Evolutionary conservation across 768 basidiomycete genomes (phyloP).

Genomic region (Lactarius akahatsu): DNA sequence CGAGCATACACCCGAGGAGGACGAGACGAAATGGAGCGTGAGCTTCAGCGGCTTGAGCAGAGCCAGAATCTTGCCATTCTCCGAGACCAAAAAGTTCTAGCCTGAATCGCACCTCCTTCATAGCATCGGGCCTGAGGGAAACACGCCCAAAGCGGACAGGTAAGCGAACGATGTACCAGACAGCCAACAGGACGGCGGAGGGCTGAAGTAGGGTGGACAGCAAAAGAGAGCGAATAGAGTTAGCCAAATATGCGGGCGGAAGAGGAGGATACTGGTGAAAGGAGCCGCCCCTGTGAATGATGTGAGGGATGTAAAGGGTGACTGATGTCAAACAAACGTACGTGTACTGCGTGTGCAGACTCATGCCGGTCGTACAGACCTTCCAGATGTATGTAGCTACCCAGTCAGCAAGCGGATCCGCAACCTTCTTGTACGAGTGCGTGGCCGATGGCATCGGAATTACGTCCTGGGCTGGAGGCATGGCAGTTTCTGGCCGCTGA

Average conservation of each 20-base stretch:
- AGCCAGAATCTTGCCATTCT: constrained; percentile 43
- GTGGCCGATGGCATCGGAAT: constrained; percentile 52
- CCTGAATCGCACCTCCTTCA: constrained; percentile 64
- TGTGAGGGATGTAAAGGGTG: constrained; percentile 3
- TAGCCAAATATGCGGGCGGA: constrained; percentile 55
- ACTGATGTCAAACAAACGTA: constrained; percentile 40
- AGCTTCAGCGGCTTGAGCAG: constrained; percentile 52
- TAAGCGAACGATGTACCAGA: constrained; percentile 81
- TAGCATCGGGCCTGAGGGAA: constrained; percentile 49
- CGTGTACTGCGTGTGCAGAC: constrained; percentile 57
- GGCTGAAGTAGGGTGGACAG: constrained; percentile 80
- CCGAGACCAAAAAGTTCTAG: constrained; percentile 51
- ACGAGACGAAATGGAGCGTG: constrained; percentile 71
- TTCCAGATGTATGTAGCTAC: constrained; percentile 80
- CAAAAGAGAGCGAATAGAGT: constrained; percentile 67
- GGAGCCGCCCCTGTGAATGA: constrained; percentile 18
- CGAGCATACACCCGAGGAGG: constrained; percentile 79
- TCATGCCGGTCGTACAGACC: constrained; percentile 70
- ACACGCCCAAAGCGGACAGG: constrained; percentile 64
- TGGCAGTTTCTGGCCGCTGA: constrained; percentile 35
- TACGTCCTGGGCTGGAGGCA: constrained; percentile 43
- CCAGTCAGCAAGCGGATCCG: constrained; percentile 79
- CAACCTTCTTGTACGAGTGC: constrained; percentile 63
- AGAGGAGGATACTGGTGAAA: constrained; percentile 42
- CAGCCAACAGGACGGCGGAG: constrained; percentile 70